A percentile compares a stretch with the other conserved stretches of the same genome.
These are phyloP conservation scores for Populus hybrid DNA, from an alignment of 441 rosid species.

Conservation along the genomic window DNA sequence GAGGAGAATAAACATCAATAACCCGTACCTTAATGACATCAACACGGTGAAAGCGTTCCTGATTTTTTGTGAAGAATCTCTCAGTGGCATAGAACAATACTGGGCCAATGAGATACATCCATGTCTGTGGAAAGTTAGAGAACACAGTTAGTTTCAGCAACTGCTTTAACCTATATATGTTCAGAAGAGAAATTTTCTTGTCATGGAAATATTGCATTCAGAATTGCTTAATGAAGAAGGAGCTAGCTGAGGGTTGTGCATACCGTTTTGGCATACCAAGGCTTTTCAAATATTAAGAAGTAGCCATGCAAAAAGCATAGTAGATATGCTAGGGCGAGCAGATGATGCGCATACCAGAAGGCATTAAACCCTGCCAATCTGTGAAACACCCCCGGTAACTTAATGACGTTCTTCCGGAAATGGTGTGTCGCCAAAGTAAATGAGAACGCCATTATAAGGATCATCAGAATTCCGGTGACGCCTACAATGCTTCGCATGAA, in stretches of 20 bases:
- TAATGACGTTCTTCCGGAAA: constrained; percentile 62
- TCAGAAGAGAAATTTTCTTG: not conserved
- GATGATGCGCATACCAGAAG: constrained; percentile 92
- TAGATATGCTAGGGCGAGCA: constrained; percentile 62
- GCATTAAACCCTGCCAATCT: constrained; percentile 78
- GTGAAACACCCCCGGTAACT: constrained; percentile 59
- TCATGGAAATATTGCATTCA: not conserved
- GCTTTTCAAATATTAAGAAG: constrained; percentile 54
- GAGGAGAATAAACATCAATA: not conserved
- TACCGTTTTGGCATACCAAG: constrained; percentile 16
- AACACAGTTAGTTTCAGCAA: not conserved
- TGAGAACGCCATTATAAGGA: constrained; percentile 53
- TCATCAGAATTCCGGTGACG: constrained; percentile 52
- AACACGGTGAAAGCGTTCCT: constrained; percentile 57
- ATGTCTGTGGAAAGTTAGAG: constrained; percentile 48
- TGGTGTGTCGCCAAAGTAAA: constrained; percentile 67
- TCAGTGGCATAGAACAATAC: constrained; percentile 58
- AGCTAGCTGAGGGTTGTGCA: too few relatives aligned
- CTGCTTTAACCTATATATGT: not conserved
- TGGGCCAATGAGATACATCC: constrained; percentile 77
- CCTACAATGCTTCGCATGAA: constrained; percentile 50
- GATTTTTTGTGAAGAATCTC: constrained; percentile 48
- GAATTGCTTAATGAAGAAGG: not conserved
- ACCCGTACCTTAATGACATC: constrained; percentile 57
- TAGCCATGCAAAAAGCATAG: constrained; percentile 69